Evolutionary conservation across 2,329 filamentous ascomycete genomes (phyloP).

Genomic region (Fusarium penzigii): DNA sequence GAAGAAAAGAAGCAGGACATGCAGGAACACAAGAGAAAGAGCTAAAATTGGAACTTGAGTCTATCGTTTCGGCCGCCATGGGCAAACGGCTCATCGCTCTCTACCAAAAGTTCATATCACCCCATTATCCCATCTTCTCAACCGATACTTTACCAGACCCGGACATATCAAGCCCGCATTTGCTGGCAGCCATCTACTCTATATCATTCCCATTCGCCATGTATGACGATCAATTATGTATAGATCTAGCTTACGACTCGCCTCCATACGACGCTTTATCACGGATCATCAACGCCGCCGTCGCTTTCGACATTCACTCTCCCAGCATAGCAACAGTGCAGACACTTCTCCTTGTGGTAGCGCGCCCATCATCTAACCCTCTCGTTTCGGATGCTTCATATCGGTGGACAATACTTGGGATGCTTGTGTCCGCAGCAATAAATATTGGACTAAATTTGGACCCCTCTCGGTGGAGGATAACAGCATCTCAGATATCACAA

Average conservation of each 20-base stretch:
- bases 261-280: slow-evolving; percentile 16
- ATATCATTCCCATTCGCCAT: slow-evolving; percentile 20
- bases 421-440: slow-evolving; percentile 13
- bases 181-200: slow-evolving; percentile 18
- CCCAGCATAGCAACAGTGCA: slow-evolving; percentile 13
- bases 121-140: slow-evolving; percentile 16
- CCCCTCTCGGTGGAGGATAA: slow-evolving; percentile 14
- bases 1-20: slow-evolving; percentile 13
- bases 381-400: slow-evolving; percentile 17
- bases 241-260: slow-evolving; percentile 23
- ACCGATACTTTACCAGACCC: slow-evolving; percentile 8
- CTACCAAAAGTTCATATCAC: slow-evolving; percentile 9
- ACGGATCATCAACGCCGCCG: slow-evolving; percentile 11
- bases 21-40: background rate
- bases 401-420: slow-evolving; percentile 14
- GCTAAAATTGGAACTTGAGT: slow-evolving; percentile 5
- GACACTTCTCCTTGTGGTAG: slow-evolving; percentile 3
- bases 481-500: slow-evolving; percentile 9
- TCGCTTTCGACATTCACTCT: slow-evolving; percentile 16
- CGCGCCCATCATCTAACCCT: slow-evolving; percentile 17
- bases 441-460: slow-evolving; percentile 20
- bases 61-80: background rate
- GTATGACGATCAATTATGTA: slow-evolving; percentile 21
- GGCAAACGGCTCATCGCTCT: slow-evolving; percentile 11
- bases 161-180: background rate